A percentile compares a stretch with the other conserved stretches of the same genome.
Conservation (phyloP, 352 stramenopile species). For the Pythium utonaiense region DNA sequence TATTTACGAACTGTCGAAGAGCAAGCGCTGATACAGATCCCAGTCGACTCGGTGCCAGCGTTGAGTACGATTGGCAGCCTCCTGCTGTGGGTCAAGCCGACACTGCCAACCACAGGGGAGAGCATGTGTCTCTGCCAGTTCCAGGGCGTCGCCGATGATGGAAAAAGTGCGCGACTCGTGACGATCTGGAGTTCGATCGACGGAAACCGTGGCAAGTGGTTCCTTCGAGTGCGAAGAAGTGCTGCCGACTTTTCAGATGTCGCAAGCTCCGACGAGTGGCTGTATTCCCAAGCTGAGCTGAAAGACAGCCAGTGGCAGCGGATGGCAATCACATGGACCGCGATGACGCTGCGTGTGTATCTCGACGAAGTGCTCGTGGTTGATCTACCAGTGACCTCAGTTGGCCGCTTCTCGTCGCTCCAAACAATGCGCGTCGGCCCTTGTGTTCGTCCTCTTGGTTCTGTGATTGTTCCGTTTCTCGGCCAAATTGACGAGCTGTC, state of each 20-base stretch:
- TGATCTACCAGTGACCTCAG: neutral
- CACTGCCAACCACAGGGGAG: neutral
- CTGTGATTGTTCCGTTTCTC: constrained; percentile 13
- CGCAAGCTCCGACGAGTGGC: constrained; percentile 7
- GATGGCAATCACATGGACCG: constrained; percentile 3
- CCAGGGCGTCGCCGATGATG: neutral
- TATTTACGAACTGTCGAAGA: neutral
- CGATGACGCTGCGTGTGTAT: neutral
- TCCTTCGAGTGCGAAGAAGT: constrained; percentile 5
- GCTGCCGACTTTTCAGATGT: neutral
- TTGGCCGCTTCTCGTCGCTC: neutral
- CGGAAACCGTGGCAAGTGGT: constrained; percentile 4
- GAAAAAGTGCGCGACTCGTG: neutral
- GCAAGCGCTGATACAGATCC: constrained; percentile 8
- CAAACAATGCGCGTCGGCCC: constrained; percentile 1
- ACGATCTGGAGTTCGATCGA: constrained; percentile 11
- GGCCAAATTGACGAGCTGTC: constrained; percentile 36
- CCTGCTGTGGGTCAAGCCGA: constrained; percentile 8
- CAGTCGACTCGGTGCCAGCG: neutral
- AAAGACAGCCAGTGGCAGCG: constrained; percentile 13
- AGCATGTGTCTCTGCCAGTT: constrained; percentile 13
- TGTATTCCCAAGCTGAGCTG: constrained; percentile 9
- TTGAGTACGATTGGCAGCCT: neutral
- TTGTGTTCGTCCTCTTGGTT: neutral
- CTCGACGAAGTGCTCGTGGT: constrained; percentile 11